Percentiles rank a stretch among this genome's conserved stretches.
Conservation (phyloP, 805 yeast species). For the Zygotorulaspora sp. region DNA sequence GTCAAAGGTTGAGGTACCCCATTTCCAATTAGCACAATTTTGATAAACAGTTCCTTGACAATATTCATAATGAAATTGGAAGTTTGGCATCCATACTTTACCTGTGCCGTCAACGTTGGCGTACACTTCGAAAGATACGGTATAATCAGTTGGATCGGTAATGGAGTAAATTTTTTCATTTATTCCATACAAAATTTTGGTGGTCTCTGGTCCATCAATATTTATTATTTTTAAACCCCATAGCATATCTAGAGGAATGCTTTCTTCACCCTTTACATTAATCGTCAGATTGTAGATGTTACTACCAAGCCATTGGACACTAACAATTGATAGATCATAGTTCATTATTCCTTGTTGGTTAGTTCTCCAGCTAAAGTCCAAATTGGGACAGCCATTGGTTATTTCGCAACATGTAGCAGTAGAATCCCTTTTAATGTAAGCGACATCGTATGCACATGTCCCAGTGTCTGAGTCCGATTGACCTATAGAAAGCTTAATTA, state of each 20-base stretch:
- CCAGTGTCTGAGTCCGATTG: not conserved
- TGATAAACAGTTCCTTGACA: slow-evolving; percentile 11
- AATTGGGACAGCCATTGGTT: slow-evolving; percentile 19
- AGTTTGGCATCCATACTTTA: slow-evolving; percentile 20
- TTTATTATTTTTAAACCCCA: slow-evolving; percentile 18
- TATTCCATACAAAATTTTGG: slow-evolving; percentile 16
- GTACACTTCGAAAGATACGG: slow-evolving; percentile 19
- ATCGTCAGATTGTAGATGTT: slow-evolving; percentile 19
- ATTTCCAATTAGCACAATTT: slow-evolving; percentile 13
- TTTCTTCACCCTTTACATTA: slow-evolving; percentile 17
- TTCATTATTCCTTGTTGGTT: slow-evolving; percentile 8
- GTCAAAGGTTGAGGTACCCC: slow-evolving; percentile 19
- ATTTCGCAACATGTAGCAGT: not conserved
- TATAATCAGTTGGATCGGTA: slow-evolving; percentile 21
- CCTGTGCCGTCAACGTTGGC: slow-evolving; percentile 10
- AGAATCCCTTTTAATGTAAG: slow-evolving; percentile 4
- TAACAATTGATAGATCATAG: slow-evolving; percentile 14
- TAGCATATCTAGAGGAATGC: slow-evolving; percentile 16
- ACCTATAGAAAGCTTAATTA: too few species aligned
- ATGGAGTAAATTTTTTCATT: slow-evolving; percentile 15
- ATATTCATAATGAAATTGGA: slow-evolving; percentile 22
- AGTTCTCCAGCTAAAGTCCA: slow-evolving; percentile 15
- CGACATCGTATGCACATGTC: not conserved
- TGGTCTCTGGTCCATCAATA: slow-evolving; percentile 17
- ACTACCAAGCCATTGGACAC: slow-evolving; percentile 12